Percentiles rank a stretch among this genome's conserved stretches.
These are phyloP conservation scores for Raphanus raphanistrum DNA, from an alignment of 345 rosid genomes.

Conservation along the genomic window DNA sequence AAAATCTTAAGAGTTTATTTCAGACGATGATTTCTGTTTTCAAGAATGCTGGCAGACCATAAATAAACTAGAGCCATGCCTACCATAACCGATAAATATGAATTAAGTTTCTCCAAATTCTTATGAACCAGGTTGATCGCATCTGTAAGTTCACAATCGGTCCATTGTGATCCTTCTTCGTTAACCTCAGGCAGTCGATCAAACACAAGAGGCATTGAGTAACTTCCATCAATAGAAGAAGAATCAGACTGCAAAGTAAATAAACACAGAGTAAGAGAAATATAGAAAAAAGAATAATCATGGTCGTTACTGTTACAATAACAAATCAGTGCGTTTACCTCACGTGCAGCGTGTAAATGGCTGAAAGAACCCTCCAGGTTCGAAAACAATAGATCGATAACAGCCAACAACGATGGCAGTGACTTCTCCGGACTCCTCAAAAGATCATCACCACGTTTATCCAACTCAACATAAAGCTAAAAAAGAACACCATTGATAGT, in stretches of 20 bases:
- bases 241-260: too few species aligned
- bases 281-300: too few species aligned
- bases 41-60: too few species aligned
- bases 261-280: too few species aligned
- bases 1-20: background rate
- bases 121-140: slow-evolving; percentile 59
- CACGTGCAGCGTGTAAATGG: slow-evolving; percentile 58
- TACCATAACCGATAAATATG: slow-evolving; percentile 66
- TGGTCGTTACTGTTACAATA: too few species aligned
- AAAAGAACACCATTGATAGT: slow-evolving; percentile 27
- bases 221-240: slow-evolving; percentile 65
- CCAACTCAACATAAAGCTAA: slow-evolving; percentile 78
- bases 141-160: slow-evolving; percentile 70
- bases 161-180: slow-evolving; percentile 72
- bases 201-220: slow-evolving; percentile 61
- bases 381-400: slow-evolving; percentile 55
- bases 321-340: too few species aligned
- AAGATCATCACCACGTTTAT: slow-evolving; percentile 62
- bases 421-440: slow-evolving; percentile 63
- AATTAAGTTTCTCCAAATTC: slow-evolving; percentile 69
- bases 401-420: slow-evolving; percentile 51
- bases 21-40: too few species aligned
- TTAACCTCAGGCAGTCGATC: slow-evolving; percentile 62
- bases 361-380: slow-evolving; percentile 68
- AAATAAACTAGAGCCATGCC: slow-evolving; percentile 24